Conservation (phyloP, 805 yeast species). For the Ogataea dorogensis region DNA sequence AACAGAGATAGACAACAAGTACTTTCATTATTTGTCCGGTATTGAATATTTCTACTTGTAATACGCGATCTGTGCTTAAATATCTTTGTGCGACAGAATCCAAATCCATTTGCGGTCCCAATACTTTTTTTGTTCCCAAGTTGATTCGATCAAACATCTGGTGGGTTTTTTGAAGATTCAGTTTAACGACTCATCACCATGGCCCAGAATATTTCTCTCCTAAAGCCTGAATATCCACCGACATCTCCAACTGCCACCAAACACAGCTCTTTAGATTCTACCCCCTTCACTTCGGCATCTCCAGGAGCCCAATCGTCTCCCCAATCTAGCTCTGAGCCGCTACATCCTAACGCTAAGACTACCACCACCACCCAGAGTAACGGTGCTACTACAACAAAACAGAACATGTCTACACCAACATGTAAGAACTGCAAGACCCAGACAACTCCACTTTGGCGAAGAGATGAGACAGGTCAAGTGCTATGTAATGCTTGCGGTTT, state of each 20-base stretch:
- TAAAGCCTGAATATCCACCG: slow-evolving; percentile 14
- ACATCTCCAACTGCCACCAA: slow-evolving; percentile 8
- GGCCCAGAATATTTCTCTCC: slow-evolving; percentile 12
- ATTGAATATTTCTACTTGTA: slow-evolving; percentile 4
- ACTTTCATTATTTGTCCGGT: slow-evolving; percentile 3
- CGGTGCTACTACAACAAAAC: slow-evolving; percentile 64
- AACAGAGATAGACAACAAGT: slow-evolving; percentile 14
- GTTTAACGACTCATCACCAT: slow-evolving; percentile 5
- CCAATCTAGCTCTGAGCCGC: slow-evolving; percentile 22
- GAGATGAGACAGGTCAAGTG: slow-evolving; percentile 89
- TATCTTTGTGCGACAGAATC: background rate
- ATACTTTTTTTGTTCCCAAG: background rate
- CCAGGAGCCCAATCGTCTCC: slow-evolving; percentile 11
- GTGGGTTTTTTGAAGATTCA: slow-evolving; percentile 9
- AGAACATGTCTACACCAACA: slow-evolving; percentile 61
- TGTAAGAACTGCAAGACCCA: slow-evolving; percentile 91
- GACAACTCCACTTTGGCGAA: slow-evolving; percentile 92
- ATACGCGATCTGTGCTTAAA: background rate
- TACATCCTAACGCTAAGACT: slow-evolving; percentile 63
- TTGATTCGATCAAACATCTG: slow-evolving; percentile 3
- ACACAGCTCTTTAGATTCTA: slow-evolving; percentile 4
- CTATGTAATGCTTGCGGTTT: slow-evolving; percentile 94
- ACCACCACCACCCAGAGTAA: slow-evolving; percentile 54
- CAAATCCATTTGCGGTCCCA: background rate
- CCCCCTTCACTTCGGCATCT: slow-evolving; percentile 10